Evolutionary conservation across 768 basidiomycete species (phyloP).

Genomic region (Kwoniella mangroviensis): DNA sequence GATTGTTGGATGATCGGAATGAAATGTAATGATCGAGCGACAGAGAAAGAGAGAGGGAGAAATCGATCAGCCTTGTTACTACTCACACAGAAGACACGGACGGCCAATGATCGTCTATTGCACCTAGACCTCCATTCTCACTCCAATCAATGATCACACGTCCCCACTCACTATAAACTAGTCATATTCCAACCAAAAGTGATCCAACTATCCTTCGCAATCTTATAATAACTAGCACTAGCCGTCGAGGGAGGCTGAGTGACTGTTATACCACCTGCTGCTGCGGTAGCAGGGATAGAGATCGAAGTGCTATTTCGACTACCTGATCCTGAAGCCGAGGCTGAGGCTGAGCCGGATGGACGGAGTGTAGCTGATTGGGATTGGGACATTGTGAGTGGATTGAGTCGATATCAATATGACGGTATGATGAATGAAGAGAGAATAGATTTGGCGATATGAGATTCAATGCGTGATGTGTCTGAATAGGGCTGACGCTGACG

Average conservation of each 20-base stretch:
- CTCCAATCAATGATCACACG: not conserved
- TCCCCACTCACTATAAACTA: conserved; percentile 62
- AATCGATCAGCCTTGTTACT: too few species aligned
- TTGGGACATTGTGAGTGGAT: not conserved
- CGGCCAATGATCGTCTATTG: too few species aligned
- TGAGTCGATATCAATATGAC: too few species aligned
- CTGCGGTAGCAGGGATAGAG: conserved; percentile 56
- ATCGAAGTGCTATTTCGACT: conserved; percentile 29
- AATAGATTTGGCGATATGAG: too few species aligned
- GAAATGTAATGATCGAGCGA: not conserved
- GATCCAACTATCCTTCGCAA: conserved; percentile 71
- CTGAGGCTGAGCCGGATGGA: conserved; percentile 8
- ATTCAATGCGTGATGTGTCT: too few species aligned
- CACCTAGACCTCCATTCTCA: too few species aligned
- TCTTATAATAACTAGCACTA: conserved; percentile 84
- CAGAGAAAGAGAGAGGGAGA: not conserved
- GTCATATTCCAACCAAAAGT: conserved; percentile 94
- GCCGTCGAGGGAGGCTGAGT: conserved; percentile 74
- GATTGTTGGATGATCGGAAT: not conserved
- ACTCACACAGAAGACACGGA: too few species aligned
- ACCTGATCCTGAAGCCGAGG: conserved; percentile 10
- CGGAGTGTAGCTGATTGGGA: conserved; percentile 7
- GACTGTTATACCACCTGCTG: conserved; percentile 55
- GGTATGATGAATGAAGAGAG: too few species aligned
- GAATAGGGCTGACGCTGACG: too few species aligned